Evolutionary conservation across 345 rosid species (phyloP), one percentile per base, ranked within the genome.

Genomic region (Boechera retrofracta): DNA sequence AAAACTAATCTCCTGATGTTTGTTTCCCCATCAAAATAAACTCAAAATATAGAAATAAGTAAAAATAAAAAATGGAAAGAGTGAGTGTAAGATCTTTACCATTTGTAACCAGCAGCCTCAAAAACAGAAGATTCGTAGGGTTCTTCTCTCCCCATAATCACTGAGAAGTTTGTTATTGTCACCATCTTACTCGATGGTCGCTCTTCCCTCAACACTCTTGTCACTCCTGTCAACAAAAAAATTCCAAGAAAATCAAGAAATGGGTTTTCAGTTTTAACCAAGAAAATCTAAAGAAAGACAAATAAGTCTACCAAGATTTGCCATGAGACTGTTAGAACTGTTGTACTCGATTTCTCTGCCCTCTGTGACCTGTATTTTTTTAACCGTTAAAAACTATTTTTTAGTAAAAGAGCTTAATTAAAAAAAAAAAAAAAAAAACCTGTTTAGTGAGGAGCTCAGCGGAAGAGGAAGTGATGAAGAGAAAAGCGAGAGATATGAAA

Each of bases 91-190:
- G 16, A 2, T 31, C 1, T 36, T n/a, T 41, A 80, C 87, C 86
- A 85, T 83, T 82, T 83, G 76, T 82, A 72, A 52, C 80, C 81
- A 16, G 69, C 64, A 60, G 77, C 67, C 66, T 83, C 80, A 77
- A 87, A 87, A 33, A 41, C 74, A 49, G 65, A 77, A 6, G 82
- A 81, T 28, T 82, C 82, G 15, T 76, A 81, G 26, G 66, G 77
- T 15, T 83, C 82, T 0, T 0, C 7, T 10, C 76, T 48, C 0
- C 64, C 71, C 12, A 70, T 71, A 7, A 67, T 54, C 7, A 81
- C 63, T 7, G 83, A 85, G 67, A 79, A 85, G 2, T 67, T 64
- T 18, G 79, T 44, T 9, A 87, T 72, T 63, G 85, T 79, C 13
- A 85, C 74, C 4, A 59, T 69, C 62, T 77, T 82, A 48, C 80